These are phyloP conservation scores for Alisma plantagoaquatica DNA, from an alignment of 106 monocot genomes.

Conservation along the genomic window DNA sequence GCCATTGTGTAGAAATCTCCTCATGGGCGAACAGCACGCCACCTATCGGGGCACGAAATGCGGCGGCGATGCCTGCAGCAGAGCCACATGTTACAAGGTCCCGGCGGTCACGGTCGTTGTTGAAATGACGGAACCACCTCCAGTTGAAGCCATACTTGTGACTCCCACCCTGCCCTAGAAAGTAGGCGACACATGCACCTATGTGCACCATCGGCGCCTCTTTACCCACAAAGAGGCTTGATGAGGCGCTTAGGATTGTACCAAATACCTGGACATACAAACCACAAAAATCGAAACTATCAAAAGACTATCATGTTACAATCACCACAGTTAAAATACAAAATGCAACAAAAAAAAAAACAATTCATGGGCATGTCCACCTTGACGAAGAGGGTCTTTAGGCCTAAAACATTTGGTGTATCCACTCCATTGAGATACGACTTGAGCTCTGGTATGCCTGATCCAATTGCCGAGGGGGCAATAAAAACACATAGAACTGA, in stretches of 20 bases:
- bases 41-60: slow-evolving; percentile 87
- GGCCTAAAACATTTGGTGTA: slow-evolving; percentile 61
- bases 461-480: slow-evolving; percentile 76
- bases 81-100: slow-evolving; percentile 84
- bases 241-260: slow-evolving; percentile 61
- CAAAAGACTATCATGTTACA: too few relatives aligned
- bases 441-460: slow-evolving; percentile 93
- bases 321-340: too few relatives aligned
- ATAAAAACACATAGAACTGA: slow-evolving; percentile 65
- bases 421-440: slow-evolving; percentile 85
- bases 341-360: too few relatives aligned
- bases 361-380: slow-evolving; percentile 23
- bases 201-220: slow-evolving; percentile 92
- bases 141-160: slow-evolving; percentile 57
- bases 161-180: slow-evolving; percentile 75
- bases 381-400: slow-evolving; percentile 72
- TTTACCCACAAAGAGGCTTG: slow-evolving; percentile 78
- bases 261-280: slow-evolving; percentile 68
- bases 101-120: slow-evolving; percentile 79
- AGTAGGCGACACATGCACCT: slow-evolving; percentile 68
- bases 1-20: slow-evolving; percentile 84
- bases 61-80: slow-evolving; percentile 81
- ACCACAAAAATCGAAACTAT: too few relatives aligned
- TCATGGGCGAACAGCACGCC: slow-evolving; percentile 90
- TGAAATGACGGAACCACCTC: slow-evolving; percentile 75